Conservation (phyloP, 805 yeast species). For the Candida nonsorbophila region DNA sequence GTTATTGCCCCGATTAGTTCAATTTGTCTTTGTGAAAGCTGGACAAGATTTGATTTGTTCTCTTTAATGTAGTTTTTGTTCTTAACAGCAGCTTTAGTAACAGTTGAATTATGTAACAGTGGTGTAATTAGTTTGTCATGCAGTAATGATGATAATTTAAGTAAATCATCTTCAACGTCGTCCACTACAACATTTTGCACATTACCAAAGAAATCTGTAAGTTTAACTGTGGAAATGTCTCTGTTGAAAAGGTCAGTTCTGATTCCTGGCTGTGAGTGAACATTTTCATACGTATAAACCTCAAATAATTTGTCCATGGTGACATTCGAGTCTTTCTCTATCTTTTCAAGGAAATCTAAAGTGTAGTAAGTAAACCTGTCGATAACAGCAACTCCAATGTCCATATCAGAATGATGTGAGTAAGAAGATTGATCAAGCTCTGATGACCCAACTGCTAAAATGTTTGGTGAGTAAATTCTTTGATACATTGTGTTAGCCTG, state of each 20-base stretch:
- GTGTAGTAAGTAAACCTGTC: slow-evolving; percentile 94
- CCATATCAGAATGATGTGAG: slow-evolving; percentile 93
- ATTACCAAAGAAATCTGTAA: slow-evolving; percentile 94
- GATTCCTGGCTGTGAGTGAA: slow-evolving; percentile 93
- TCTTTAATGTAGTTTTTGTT: slow-evolving; percentile 5
- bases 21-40: slow-evolving; percentile 9
- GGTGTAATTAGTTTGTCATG: too few relatives aligned
- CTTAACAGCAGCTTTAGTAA: slow-evolving; percentile 15
- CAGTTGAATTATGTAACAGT: too few relatives aligned
- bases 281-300: slow-evolving; percentile 75
- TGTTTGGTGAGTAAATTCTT: slow-evolving; percentile 85
- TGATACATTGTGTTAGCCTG: slow-evolving; percentile 98
- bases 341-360: slow-evolving; percentile 78
- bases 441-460: slow-evolving; percentile 89
- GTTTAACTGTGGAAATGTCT: slow-evolving; percentile 58
- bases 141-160: too few relatives aligned
- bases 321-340: slow-evolving; percentile 66
- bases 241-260: slow-evolving; percentile 73
- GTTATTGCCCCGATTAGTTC: slow-evolving; percentile 12
- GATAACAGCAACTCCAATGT: slow-evolving; percentile 95
- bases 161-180: slow-evolving; percentile 45
- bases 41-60: slow-evolving; percentile 7
- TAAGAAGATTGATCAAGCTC: slow-evolving; percentile 84
- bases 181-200: slow-evolving; percentile 73
- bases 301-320: slow-evolving; percentile 83